Evolutionary conservation across 1,284 basidiomycete genomes (phyloP).

Genomic region (Cryptococcus sp.): DNA sequence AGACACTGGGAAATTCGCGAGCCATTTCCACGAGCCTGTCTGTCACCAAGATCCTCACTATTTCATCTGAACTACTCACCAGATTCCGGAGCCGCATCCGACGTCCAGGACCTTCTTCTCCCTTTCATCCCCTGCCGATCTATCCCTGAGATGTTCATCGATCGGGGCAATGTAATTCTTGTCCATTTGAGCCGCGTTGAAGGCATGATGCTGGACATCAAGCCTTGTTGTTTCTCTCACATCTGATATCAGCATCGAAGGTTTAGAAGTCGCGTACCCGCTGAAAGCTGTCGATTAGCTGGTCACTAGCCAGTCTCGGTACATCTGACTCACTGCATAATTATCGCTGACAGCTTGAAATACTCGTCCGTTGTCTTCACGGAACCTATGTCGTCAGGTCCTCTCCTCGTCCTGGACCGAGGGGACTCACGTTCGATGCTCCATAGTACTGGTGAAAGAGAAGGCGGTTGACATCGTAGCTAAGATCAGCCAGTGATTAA

Average conservation of each 20-base stretch:
- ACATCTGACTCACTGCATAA: too few relatives aligned
- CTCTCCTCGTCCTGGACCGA: too few relatives aligned
- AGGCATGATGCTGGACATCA: constrained; percentile 8
- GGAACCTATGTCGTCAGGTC: too few relatives aligned
- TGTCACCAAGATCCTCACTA: background rate
- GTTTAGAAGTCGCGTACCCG: background rate
- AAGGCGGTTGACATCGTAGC: too few relatives aligned
- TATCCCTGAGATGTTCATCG: background rate
- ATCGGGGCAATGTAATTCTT: constrained; percentile 13
- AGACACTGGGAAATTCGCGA: background rate
- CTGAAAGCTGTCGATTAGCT: too few relatives aligned
- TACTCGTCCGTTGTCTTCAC: too few relatives aligned
- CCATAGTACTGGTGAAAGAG: too few relatives aligned
- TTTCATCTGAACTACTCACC: too few relatives aligned
- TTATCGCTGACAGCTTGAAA: too few relatives aligned
- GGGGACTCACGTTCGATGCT: too few relatives aligned
- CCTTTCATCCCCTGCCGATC: background rate
- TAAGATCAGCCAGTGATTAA: too few relatives aligned
- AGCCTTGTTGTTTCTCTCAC: constrained; percentile 8
- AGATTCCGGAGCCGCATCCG: background rate
- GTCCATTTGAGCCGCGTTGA: constrained; percentile 12
- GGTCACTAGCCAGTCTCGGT: too few relatives aligned
- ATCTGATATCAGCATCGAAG: background rate
- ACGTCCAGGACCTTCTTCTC: constrained; percentile 8
- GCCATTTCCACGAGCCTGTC: background rate